Conservation (phyloP, 257 asterid species). For the Osmanthus fragrans region DNA sequence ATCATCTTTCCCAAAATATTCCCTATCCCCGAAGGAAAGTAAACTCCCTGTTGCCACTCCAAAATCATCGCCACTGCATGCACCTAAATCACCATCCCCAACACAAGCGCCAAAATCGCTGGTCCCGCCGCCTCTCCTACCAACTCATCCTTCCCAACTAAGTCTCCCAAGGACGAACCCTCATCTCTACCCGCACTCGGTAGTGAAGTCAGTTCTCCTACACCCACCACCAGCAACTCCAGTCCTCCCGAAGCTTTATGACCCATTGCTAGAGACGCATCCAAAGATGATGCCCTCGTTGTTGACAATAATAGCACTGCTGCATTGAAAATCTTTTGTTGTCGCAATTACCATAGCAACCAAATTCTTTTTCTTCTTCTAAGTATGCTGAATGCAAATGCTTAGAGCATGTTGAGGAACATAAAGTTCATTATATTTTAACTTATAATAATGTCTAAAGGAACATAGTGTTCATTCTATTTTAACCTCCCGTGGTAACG, state of each 20-base stretch:
- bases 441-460: too few species aligned
- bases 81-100: not conserved
- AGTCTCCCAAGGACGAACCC: not conserved
- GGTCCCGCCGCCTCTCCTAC: not conserved
- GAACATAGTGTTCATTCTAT: too few species aligned
- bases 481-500: too few species aligned
- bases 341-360: not conserved
- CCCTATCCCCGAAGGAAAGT: not conserved
- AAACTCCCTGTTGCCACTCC: not conserved
- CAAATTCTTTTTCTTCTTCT: not conserved
- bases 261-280: not conserved
- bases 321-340: not conserved
- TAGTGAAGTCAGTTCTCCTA: not conserved
- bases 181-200: not conserved
- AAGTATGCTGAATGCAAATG: not conserved
- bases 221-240: not conserved
- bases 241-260: not conserved
- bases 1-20: not conserved
- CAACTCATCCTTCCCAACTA: not conserved
- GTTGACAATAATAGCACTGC: not conserved
- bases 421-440: too few species aligned
- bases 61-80: not conserved
- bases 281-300: not conserved
- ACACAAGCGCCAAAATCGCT: not conserved
- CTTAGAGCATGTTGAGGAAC: not conserved